Conservation (phyloP, 805 yeast species). For the Starmerella ratchasimensis region DNA sequence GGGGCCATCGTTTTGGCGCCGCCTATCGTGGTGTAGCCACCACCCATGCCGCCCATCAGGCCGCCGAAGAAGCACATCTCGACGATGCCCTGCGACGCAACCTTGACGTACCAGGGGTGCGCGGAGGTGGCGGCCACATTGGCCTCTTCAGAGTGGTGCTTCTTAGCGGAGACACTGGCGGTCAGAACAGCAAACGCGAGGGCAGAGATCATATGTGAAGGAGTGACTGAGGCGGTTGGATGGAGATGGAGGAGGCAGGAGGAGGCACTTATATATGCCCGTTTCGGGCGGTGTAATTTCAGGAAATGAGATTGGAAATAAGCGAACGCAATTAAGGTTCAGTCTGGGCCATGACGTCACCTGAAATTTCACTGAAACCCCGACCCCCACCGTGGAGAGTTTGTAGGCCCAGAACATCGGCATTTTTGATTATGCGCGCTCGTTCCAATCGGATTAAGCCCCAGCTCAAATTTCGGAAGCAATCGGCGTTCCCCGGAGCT, state of each 20-base stretch:
- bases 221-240: not conserved
- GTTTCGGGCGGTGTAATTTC: no score
- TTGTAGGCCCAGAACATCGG: no score
- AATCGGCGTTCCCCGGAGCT: no score
- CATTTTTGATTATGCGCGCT: no score
- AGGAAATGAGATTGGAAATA: not conserved
- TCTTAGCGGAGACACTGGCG: not conserved
- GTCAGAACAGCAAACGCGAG: not conserved
- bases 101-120: constrained; percentile 14
- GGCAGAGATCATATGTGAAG: constrained; percentile 1
- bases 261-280: not conserved
- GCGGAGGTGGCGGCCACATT: not conserved
- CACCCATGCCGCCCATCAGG: constrained; percentile 8
- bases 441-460: no score
- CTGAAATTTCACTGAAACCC: no score
- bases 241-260: no score
- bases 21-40: constrained; percentile 5
- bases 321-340: no score
- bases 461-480: no score
- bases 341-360: no score
- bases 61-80: constrained; percentile 11
- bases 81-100: constrained; percentile 12
- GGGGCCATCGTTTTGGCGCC: not conserved
- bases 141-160: not conserved
- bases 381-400: no score